Conservation (phyloP, 169 alveolate genomes). For the Plasmodium inui region DNA sequence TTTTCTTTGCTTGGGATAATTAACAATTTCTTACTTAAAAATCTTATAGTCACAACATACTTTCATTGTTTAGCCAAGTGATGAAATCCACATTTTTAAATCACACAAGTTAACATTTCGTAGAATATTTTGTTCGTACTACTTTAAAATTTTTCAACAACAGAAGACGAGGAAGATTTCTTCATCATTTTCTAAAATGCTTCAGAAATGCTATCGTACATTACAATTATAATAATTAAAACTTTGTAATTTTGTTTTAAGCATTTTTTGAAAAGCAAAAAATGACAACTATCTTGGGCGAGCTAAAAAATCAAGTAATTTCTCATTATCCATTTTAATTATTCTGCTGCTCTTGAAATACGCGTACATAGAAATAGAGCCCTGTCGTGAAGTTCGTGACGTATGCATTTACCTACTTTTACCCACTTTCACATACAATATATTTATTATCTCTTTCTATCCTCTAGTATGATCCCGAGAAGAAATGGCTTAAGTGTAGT, state of each 20-base stretch:
- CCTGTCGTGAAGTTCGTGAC: background rate
- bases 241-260: too few species aligned
- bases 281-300: too few species aligned
- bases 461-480: background rate
- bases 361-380: background rate
- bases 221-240: too few species aligned
- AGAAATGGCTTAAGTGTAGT: background rate
- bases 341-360: background rate
- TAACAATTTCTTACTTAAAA: background rate
- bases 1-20: background rate
- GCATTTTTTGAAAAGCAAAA: too few species aligned
- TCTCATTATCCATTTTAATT: background rate
- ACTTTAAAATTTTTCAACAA: too few species aligned
- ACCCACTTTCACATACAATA: background rate
- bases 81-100: too few species aligned
- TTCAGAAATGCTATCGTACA: too few species aligned
- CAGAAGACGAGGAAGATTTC: too few species aligned
- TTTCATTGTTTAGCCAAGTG: background rate
- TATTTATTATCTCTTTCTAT: background rate
- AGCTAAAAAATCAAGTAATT: too few species aligned
- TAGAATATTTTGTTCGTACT: background rate
- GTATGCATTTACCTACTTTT: background rate
- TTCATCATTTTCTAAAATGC: too few species aligned
- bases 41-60: background rate
- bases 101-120: background rate